Base-by-base conservation (phyloP, 768 basidiomycete species). In the Pulveroboletus ravenelii region DNA sequence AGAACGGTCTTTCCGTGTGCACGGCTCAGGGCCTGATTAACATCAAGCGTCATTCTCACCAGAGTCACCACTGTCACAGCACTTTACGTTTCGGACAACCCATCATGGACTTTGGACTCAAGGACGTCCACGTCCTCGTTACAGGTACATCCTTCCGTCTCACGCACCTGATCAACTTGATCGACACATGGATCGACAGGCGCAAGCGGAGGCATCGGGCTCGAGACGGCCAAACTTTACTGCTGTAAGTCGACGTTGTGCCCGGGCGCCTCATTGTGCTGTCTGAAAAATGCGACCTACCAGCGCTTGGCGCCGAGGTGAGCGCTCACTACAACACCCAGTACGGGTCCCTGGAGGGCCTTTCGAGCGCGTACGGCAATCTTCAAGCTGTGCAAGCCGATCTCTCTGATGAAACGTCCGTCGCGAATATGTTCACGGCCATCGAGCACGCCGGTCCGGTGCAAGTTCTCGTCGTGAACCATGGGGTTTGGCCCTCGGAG, bases 201-300 rank as follows among this genome's bases (percentile, higher is more conserved):
- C 43, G 85, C 86, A 2, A 86, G 81, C 56, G 86, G 87, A 4
- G 87, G 85, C 1, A 89, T 90, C 32, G 87, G 87, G 9, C 70
- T 86, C 1, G 81, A 78, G 57, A 85, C 81, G 4, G 72, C 74
- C 14, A 72, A 72, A 12, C 60, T 78, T 0, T 89, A 81, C 61
- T 73, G 82, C 30, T 72, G 85, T 81, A 51, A 61, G 72, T 69
- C 27, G 45, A 10, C 1, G 0, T 15, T 0, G 10, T 12, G 3
- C 20, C 2, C 20, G 6, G 6, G 6, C n/a, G 4, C 31, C n/a
- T 36, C 23, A 5, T 40, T 2, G 12, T 9, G 5, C 18, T 17
- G 1, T 39, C 47, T 51, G 34, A 51, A 6, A 10, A 9, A 15
- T 14, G 10, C 9, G 14, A 27, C 30, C 17, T 18, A 20, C 23